Percentiles rank a stretch among this genome's conserved stretches.
Evolutionary conservation across 2,329 filamentous ascomycete genomes (phyloP).

Genomic region (Diaporthe amygdali): DNA sequence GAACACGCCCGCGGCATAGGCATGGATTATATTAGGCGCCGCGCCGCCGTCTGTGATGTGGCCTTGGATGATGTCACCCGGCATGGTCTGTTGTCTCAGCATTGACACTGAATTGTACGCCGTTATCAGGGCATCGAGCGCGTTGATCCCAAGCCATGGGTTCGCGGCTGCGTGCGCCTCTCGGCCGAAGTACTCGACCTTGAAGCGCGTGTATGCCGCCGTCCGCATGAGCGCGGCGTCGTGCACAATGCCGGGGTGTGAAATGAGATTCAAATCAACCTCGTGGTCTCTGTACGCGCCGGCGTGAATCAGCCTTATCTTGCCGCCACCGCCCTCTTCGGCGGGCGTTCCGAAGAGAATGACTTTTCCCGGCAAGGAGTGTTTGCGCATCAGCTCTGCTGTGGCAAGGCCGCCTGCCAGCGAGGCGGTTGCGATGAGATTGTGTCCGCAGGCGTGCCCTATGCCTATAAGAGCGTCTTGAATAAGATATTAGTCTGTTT

Average conservation of each 20-base stretch:
- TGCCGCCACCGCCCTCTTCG: constrained; percentile 46
- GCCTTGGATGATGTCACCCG: constrained; percentile 54
- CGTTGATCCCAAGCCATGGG: constrained; percentile 66
- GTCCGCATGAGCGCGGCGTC: constrained; percentile 57
- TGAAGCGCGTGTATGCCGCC: constrained; percentile 54
- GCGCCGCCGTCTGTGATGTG: constrained; percentile 59
- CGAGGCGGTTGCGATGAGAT: constrained; percentile 56
- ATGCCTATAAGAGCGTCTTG: constrained; percentile 54
- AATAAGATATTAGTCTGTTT: neutral
- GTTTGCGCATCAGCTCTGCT: constrained; percentile 46
- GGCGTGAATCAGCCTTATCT: constrained; percentile 47
- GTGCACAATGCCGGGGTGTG: constrained; percentile 47
- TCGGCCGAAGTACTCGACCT: constrained; percentile 57
- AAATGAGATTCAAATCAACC: constrained; percentile 45
- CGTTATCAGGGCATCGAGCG: constrained; percentile 60
- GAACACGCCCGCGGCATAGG: constrained; percentile 49
- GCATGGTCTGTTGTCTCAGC: constrained; percentile 60
- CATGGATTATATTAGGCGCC: constrained; percentile 62
- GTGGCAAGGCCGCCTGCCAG: constrained; percentile 53
- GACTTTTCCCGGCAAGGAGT: constrained; percentile 47
- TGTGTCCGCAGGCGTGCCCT: constrained; percentile 61
- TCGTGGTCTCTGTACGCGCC: constrained; percentile 48
- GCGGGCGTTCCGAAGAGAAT: constrained; percentile 57
- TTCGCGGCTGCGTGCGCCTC: constrained; percentile 61
- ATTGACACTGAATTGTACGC: constrained; percentile 54